Base-by-base conservation (phyloP, 2,329 filamentous ascomycete species). In the Beauveria pseudobassiana region DNA sequence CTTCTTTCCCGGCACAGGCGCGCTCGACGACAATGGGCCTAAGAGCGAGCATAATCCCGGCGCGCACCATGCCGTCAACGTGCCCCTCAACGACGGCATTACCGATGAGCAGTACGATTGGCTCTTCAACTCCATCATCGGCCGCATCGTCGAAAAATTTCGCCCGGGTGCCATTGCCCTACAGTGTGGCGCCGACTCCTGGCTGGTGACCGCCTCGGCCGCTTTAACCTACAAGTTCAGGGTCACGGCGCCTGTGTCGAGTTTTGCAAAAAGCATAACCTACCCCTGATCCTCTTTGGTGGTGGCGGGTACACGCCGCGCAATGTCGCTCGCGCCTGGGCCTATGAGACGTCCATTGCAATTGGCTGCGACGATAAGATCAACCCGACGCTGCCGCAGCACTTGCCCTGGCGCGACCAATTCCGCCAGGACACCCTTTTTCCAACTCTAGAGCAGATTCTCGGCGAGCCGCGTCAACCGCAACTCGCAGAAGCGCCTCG, bases 161-260 rank as follows among this genome's bases (percentile, higher is more conserved):
- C 86, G 87, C n/a, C 95, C 95, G 0, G 86, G 86, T 57, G 93
- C 91, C 50, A 96, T 99, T 69, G 93, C 96, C 7, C 81, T 99
- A 1, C 95, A 99, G 75, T 98, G 95, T 71, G 95, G 95, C 63
- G 95, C 93, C 50, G 95, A 99, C 78, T 96, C 90, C 83, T 99
- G 0, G 93, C 93, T 45, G 93, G 95, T 65, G 95, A 99, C 75
- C 85, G 95, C 24, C 84, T 99, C 0, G 95, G 95, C 54, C 89
- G 92, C 65, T 99, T 99, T 82, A 99, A 98, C 72, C 85, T 99
- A 63, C 96, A 96, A 73, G 95, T 99, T 63, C 88, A 91, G 72
- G 93, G 93, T 16, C 95, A 99, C 75, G 93, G 92, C 59, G 88
- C 88, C 65, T 99, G 95, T 73, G 91, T 97, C 63, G 86, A 88